Evolutionary conservation across 202 grass and related monocot genomes (phyloP), one percentile per base, ranked within the genome.

Genomic region (Elaeis oleifera): DNA sequence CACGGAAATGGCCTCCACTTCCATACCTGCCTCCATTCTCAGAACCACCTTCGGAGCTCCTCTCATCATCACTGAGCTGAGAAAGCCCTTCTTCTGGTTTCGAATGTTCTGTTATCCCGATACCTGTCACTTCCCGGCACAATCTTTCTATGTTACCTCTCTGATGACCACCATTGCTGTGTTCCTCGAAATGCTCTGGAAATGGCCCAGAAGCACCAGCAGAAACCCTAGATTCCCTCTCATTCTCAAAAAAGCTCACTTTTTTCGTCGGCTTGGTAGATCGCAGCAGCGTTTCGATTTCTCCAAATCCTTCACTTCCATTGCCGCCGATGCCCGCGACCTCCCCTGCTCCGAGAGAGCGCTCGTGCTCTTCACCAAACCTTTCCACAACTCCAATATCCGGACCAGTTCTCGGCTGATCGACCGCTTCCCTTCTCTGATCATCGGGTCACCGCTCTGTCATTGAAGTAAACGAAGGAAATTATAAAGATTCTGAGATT

Each of bases 361-460:
- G 31, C 27, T 80, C 59, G 0, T 86, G 65, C 36, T 83, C 83
- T 76, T 86, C 61, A 76, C 51, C 20, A 90, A 36, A 53, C 71
- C 86, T 86, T 70, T 90, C 67, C 3, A 86, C 67, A 21, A 90
- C 61, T 86, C 80, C 61, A 90, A 63, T 53, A 86, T 86, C 39
- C 83, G 80, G 39, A 54, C 39, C 22, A 90, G 77, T 51, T 90
- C 87, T 31, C 77, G 59, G 71, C 83, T 80, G 5, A 86, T 78
- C 0, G 87, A 64, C 5, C 74, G 75, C 61, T 83, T 86, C 16
- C 88, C 88, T 72, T 86, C 79, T 23, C 74, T 70, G 39, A 90
- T 78, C 80, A 86, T 86, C 0, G 73, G 80, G 28, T 80, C 83
- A 0, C 50, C 66, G 58, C 82, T 77, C 87, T 90, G 53, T 18